Conservation (phyloP, 225 moss, liverwort and hornwort genomes). For the Marchantia paleacea region DNA sequence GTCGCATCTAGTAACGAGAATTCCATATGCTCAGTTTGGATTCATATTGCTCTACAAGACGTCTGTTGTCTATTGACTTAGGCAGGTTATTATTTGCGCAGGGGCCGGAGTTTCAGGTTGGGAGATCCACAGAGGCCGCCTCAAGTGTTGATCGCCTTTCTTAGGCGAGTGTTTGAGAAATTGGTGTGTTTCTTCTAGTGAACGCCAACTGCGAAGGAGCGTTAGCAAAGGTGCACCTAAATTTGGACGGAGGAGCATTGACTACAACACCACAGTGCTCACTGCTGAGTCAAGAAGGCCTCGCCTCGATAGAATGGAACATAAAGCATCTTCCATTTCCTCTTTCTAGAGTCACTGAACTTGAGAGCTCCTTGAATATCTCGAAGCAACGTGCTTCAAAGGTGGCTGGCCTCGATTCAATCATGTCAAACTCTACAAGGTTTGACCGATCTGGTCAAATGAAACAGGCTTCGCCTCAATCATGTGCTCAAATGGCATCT, state of each 20-base stretch:
- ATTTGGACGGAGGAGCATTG: background rate
- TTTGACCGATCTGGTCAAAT: slow-evolving; percentile 1
- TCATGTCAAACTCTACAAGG: background rate
- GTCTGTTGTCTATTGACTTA: too few relatives aligned
- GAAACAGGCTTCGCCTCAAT: background rate
- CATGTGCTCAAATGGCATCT: slow-evolving; percentile 3
- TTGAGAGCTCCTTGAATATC: background rate
- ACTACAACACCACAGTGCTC: too few relatives aligned
- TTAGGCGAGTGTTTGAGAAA: background rate
- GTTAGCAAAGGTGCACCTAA: too few relatives aligned
- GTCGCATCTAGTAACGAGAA: too few relatives aligned
- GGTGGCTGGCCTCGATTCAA: background rate
- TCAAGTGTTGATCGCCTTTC: too few relatives aligned
- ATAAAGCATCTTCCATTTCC: background rate
- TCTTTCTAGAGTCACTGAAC: background rate
- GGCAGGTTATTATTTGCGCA: too few relatives aligned
- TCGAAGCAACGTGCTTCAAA: background rate
- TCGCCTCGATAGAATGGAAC: background rate
- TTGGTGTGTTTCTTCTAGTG: background rate
- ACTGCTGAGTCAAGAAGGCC: background rate
- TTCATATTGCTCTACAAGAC: too few relatives aligned
- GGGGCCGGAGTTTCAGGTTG: too few relatives aligned
- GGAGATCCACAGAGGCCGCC: too few relatives aligned
- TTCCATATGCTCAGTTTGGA: too few relatives aligned
- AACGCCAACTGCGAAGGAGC: background rate